These are phyloP conservation scores for Penicillium lagena DNA, from an alignment of 495 filamentous ascomycete species.

Conservation along the genomic window DNA sequence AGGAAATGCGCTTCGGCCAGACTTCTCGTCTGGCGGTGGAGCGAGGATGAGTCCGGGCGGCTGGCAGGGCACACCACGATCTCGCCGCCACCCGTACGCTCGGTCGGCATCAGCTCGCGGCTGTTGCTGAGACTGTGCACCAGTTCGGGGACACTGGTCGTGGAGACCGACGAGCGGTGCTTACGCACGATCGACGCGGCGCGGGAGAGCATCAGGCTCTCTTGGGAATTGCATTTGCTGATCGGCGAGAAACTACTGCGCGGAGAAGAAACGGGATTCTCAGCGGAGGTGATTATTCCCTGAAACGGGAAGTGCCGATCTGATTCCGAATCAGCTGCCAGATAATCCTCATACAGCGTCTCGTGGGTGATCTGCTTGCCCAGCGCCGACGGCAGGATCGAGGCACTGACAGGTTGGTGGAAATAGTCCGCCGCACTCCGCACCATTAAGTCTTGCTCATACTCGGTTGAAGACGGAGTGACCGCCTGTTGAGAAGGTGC, in stretches of 20 bases:
- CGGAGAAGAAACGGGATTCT: constrained; percentile 31
- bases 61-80: constrained; percentile 8
- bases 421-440: constrained; percentile 28
- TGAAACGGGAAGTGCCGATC: constrained; percentile 39
- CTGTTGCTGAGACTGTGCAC: constrained; percentile 42
- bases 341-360: constrained; percentile 42
- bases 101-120: constrained; percentile 35
- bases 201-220: constrained; percentile 47
- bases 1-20: constrained; percentile 27
- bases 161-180: constrained; percentile 49
- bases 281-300: constrained; percentile 29
- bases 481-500: constrained; percentile 23
- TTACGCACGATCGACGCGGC: constrained; percentile 43
- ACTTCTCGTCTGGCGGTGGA: constrained; percentile 39
- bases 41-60: constrained; percentile 24
- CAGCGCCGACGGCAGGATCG: constrained; percentile 21
- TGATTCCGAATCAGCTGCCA: constrained; percentile 38
- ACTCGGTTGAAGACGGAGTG: constrained; percentile 28
- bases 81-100: constrained; percentile 25
- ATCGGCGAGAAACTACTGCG: constrained; percentile 50
- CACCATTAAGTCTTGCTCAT: constrained; percentile 20
- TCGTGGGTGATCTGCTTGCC: constrained; percentile 34
- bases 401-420: constrained; percentile 24
- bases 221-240: constrained; percentile 54
- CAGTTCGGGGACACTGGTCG: constrained; percentile 51